phyloP scores from a whole-genome alignment of 2,329 filamentous ascomycete genomes.

The Phialophora macrospora region DNA sequence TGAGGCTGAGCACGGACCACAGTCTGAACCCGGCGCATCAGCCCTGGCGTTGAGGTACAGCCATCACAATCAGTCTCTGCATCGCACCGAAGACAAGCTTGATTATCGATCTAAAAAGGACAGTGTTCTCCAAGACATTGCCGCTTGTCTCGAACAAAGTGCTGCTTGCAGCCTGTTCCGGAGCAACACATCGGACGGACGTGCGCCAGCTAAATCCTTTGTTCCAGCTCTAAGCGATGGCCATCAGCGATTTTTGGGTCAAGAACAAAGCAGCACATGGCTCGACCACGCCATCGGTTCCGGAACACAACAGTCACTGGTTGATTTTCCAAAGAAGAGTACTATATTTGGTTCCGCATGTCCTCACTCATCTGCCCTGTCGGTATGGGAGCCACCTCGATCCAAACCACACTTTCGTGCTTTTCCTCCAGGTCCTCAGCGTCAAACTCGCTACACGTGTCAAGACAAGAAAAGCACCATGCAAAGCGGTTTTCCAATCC shows the following conservation, averaged over 20 bases:
- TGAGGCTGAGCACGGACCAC: slow-evolving; percentile 1
- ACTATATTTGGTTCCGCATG: background rate
- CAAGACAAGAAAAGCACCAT: background rate
- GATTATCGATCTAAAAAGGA: background rate
- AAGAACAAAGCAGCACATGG: slow-evolving; percentile 16
- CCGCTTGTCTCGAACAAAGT: background rate
- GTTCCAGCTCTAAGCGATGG: slow-evolving; percentile 2
- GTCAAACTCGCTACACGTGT: background rate
- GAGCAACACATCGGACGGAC: background rate
- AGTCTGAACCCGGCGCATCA: background rate
- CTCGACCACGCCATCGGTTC: background rate
- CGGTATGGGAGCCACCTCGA: background rate
- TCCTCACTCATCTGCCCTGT: background rate
- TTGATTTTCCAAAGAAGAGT: slow-evolving; percentile 1
- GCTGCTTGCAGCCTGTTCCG: slow-evolving; percentile 5
- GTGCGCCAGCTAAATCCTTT: slow-evolving; percentile 4
- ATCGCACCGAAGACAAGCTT: background rate
- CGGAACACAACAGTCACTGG: background rate
- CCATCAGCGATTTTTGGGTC: slow-evolving; percentile 2
- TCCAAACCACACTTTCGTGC: background rate
- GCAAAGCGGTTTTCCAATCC: background rate
- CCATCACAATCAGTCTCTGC: background rate
- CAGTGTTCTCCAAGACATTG: background rate
- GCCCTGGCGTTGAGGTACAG: background rate
- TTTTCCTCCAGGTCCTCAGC: background rate